Evolutionary conservation across 768 basidiomycete genomes (phyloP).

Genomic region (Russula foetens): DNA sequence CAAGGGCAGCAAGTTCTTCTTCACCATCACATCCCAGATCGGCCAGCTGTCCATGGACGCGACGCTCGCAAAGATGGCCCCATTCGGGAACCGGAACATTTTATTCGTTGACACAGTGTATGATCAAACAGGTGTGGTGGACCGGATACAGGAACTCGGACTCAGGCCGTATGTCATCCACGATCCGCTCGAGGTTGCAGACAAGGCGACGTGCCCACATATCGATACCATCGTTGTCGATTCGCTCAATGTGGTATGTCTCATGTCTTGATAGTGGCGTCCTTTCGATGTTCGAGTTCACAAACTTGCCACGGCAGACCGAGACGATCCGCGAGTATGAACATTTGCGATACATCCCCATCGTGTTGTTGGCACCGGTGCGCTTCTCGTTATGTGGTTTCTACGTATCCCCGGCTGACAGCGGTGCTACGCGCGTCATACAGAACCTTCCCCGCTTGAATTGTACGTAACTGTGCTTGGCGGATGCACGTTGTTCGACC

Average conservation of each 20-base stretch:
- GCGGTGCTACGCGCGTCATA: background rate
- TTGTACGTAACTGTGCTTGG: constrained; percentile 37
- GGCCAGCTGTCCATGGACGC: constrained; percentile 65
- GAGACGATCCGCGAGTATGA: constrained; percentile 88
- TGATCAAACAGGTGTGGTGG: constrained; percentile 68
- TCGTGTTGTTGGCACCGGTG: constrained; percentile 78
- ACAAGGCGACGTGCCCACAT: constrained; percentile 75
- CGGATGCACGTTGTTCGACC: constrained; percentile 20
- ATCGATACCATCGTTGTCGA: constrained; percentile 97
- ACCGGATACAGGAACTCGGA: constrained; percentile 70
- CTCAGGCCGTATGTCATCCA: constrained; percentile 71
- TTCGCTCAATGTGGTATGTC: constrained; percentile 70
- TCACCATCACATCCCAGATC: constrained; percentile 86
- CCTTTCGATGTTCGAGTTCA: background rate
- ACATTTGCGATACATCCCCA: constrained; percentile 92
- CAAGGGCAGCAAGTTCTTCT: constrained; percentile 93
- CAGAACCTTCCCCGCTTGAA: constrained; percentile 62
- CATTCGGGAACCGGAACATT: constrained; percentile 82
- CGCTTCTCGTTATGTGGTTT: constrained; percentile 15
- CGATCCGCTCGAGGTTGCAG: constrained; percentile 70
- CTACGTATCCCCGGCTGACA: background rate
- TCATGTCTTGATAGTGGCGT: constrained; percentile 5
- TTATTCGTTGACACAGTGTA: constrained; percentile 83
- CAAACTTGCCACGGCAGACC: constrained; percentile 41
- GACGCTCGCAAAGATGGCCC: constrained; percentile 70